These are phyloP conservation scores for Torrubiellomyces zombiae DNA, from an alignment of 2,329 filamentous ascomycete species.

Conservation along the genomic window DNA sequence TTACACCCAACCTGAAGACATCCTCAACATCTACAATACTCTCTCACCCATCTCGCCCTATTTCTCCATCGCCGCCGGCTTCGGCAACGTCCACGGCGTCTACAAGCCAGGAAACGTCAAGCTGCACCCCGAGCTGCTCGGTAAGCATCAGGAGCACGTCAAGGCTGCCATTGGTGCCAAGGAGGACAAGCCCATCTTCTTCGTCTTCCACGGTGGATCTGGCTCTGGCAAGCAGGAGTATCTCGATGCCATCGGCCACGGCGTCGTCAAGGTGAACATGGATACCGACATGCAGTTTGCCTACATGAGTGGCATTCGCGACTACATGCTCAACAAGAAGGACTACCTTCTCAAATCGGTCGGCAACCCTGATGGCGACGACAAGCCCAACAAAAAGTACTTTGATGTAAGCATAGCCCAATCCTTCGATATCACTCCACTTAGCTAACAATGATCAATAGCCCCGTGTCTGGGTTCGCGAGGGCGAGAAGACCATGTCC, in stretches of 20 bases:
- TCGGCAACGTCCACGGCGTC: constrained; percentile 98
- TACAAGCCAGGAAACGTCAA: constrained; percentile 98
- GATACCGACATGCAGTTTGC: constrained; percentile 97
- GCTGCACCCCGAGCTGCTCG: constrained; percentile 86
- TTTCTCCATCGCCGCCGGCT: constrained; percentile 96
- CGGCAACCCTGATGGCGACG: constrained; percentile 85
- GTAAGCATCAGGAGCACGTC: constrained; percentile 91
- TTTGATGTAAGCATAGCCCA: constrained; percentile 36
- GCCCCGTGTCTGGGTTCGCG: constrained; percentile 87
- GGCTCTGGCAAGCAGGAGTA: constrained; percentile 86
- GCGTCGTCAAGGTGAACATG: constrained; percentile 98
- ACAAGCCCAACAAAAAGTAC: constrained; percentile 99
- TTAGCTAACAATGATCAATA: constrained; percentile 14
- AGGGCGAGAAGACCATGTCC: constrained; percentile 95
- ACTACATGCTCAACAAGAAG: constrained; percentile 89
- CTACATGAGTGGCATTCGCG: constrained; percentile 81
- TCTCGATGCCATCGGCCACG: constrained; percentile 71
- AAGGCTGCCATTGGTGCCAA: constrained; percentile 57
- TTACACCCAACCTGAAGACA: constrained; percentile 96
- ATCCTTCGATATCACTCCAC: too few relatives aligned
- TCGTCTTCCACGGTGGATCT: constrained; percentile 98
- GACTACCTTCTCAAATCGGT: constrained; percentile 79
- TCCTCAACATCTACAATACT: constrained; percentile 77
- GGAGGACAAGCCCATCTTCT: constrained; percentile 87
- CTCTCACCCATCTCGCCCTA: constrained; percentile 77